phyloP scores from a whole-genome alignment of 305 asterid species.

The Salvia sclarea region DNA sequence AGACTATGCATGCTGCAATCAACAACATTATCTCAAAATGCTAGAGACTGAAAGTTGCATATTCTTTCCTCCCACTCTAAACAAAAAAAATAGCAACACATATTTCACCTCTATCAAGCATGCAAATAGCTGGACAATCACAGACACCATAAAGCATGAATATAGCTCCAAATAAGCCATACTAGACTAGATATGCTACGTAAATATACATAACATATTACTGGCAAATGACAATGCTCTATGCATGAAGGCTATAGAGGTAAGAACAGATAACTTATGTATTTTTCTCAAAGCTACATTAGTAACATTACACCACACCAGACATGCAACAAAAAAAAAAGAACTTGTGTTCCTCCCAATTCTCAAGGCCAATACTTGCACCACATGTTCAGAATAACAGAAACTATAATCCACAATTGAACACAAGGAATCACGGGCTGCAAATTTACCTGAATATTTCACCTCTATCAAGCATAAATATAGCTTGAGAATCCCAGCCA shows the following conservation, averaged over 20 bases:
- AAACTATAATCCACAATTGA: background rate
- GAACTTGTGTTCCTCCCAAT: background rate
- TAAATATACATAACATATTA: background rate
- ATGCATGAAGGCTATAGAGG: background rate
- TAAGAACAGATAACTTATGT: background rate
- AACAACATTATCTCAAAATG: background rate
- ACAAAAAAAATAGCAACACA: conserved; percentile 3
- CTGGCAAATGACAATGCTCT: background rate
- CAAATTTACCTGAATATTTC: conserved; percentile 68
- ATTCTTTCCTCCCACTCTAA: background rate
- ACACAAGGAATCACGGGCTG: background rate
- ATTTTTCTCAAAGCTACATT: background rate
- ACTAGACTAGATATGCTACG: background rate
- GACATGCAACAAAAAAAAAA: background rate
- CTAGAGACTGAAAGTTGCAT: background rate
- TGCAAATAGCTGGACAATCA: too few relatives aligned
- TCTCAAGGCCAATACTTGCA: background rate
- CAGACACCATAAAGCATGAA: too few relatives aligned
- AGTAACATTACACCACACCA: background rate
- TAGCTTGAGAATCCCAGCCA: conserved; percentile 46
- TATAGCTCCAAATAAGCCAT: too few relatives aligned
- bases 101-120: too few relatives aligned
- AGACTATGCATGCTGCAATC: background rate
- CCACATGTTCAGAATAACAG: background rate
- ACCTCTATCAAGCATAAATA: conserved; percentile 77